Evolutionary conservation across 495 filamentous ascomycete species (phyloP), one percentile per base, ranked within the genome.

Genomic region (Rhizodiscina lignyota): DNA sequence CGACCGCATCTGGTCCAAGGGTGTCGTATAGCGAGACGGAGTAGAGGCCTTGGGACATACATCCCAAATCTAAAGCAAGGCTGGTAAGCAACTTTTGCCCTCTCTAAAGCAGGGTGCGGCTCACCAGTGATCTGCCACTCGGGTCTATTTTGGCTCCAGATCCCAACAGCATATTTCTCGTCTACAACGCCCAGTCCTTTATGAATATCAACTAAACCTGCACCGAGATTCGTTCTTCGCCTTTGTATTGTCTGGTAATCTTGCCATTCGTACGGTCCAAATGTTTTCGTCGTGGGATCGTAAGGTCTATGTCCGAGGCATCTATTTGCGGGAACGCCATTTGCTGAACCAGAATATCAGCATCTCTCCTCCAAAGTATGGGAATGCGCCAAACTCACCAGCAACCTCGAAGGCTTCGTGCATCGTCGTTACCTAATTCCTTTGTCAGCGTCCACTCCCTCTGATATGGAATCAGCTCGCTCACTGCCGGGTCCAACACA

Each of bases 21-120:
- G 89, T 94, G 58, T 97, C 89, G 62, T 97, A 97, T 27, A 97
- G 79, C 11, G 87, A 94, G 39, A 96, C 85, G 18, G 79, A 79
- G 56, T 66, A 96, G 22, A 94, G 68, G 15, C 78, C 72, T 59
- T 96, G 91, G 15, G 83, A 85, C 59, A 83, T 72, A 44, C 84
- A 81, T 27, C 75, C 89, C 45, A 97, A 58, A 70, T 97, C 89
- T 85, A 17, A 16, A 5, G 19, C n/a, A n/a, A n/a, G n/a, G n/a
- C n/a, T n/a, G n/a, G n/a, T n/a, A n/a, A n/a, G n/a, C n/a, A n/a
- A n/a, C n/a, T n/a, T n/a, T n/a, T n/a, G n/a, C n/a, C n/a, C n/a
- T n/a, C n/a, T n/a, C n/a, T n/a, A n/a, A n/a, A n/a, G n/a, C n/a
- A n/a, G n/a, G n/a, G n/a, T n/a, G n/a, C n/a, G n/a, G 40, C 67